Evolutionary conservation across 2,329 filamentous ascomycete genomes (phyloP).

Genomic region (Penicillium sp.): DNA sequence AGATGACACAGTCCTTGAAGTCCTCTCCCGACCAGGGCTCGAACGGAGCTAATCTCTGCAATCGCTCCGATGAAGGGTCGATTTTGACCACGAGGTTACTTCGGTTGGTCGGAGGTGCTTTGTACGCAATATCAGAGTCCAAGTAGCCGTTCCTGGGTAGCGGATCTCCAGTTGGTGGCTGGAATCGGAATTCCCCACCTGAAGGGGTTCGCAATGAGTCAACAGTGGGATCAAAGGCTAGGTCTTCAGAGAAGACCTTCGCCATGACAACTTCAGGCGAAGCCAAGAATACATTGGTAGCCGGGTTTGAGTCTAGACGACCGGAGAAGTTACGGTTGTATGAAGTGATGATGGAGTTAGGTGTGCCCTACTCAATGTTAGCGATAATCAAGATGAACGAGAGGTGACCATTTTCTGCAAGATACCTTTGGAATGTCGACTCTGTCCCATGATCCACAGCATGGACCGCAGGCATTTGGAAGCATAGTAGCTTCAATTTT

Average conservation of each 20-base stretch:
- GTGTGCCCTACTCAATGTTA: constrained; percentile 77
- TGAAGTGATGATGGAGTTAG: constrained; percentile 94
- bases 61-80: constrained; percentile 61
- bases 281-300: constrained; percentile 86
- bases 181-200: constrained; percentile 88
- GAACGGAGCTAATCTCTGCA: constrained; percentile 86
- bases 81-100: constrained; percentile 71
- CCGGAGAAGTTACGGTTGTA: constrained; percentile 99
- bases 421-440: constrained; percentile 80
- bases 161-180: constrained; percentile 72
- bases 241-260: constrained; percentile 72
- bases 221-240: constrained; percentile 89
- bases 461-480: constrained; percentile 64
- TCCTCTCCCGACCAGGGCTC: constrained; percentile 87
- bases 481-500: constrained; percentile 91
- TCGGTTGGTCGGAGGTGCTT: constrained; percentile 66
- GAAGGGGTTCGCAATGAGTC: constrained; percentile 90
- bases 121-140: constrained; percentile 86
- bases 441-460: constrained; percentile 83
- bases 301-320: constrained; percentile 90
- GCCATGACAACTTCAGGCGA: constrained; percentile 86
- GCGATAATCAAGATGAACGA: no score
- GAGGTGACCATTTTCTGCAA: no score
- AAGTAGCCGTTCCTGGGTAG: constrained; percentile 81
- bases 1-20: constrained; percentile 72